These are phyloP conservation scores for Talaromyces sp. DNA, from an alignment of 2,329 filamentous ascomycete species.

Conservation along the genomic window DNA sequence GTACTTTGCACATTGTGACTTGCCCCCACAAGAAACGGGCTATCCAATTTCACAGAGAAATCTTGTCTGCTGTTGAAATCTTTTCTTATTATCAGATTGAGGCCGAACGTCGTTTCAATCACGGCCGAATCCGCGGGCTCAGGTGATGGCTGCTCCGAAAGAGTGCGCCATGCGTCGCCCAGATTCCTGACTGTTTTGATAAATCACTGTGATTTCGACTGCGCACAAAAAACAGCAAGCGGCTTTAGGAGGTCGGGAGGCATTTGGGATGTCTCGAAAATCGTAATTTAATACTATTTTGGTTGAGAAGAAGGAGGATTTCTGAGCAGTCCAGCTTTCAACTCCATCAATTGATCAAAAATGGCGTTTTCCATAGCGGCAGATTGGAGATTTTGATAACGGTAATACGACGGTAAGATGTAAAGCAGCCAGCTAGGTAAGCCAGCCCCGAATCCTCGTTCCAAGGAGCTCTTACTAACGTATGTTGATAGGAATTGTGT, in stretches of 20 bases:
- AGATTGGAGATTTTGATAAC: too few species aligned
- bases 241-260: neutral
- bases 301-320: neutral
- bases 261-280: neutral
- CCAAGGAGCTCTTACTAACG: too few species aligned
- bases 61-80: neutral
- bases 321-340: too few species aligned
- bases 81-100: neutral
- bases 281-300: neutral
- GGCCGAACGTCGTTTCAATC: neutral
- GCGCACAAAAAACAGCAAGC: conserved; percentile 15
- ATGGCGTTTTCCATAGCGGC: too few species aligned
- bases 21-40: neutral
- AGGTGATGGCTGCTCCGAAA: conserved; percentile 9
- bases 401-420: too few species aligned
- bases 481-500: too few species aligned
- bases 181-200: conserved; percentile 17
- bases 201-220: conserved; percentile 17
- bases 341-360: too few species aligned
- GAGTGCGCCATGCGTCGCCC: conserved; percentile 16
- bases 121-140: neutral
- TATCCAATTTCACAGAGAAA: neutral
- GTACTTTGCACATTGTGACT: neutral
- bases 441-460: too few species aligned
- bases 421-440: too few species aligned